Evolutionary conservation across 169 alveolate genomes (phyloP).

Genomic region (Eimeria brunetti): DNA sequence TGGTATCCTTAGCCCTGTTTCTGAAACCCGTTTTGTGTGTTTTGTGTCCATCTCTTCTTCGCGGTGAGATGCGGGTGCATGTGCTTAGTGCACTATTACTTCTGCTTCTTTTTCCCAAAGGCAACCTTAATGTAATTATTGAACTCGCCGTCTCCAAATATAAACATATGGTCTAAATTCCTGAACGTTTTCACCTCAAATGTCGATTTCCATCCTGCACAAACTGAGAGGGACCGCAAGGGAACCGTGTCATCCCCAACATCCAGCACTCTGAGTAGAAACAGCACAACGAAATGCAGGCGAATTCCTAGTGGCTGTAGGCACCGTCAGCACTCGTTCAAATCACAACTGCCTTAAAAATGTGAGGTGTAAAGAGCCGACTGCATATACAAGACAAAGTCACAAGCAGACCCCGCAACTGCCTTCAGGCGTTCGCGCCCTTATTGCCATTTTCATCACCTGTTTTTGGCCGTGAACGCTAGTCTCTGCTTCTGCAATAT

Average conservation of each 20-base stretch:
- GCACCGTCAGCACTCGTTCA: neutral
- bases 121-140: constrained; percentile 16
- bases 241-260: constrained; percentile 81
- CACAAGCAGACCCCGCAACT: neutral
- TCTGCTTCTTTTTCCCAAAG: constrained; percentile 16
- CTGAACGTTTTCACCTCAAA: constrained; percentile 22
- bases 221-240: constrained; percentile 59
- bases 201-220: constrained; percentile 78
- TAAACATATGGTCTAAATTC: constrained; percentile 77
- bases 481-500: neutral
- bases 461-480: neutral
- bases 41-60: neutral
- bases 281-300: neutral
- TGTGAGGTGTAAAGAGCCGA: neutral
- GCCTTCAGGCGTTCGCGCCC: neutral
- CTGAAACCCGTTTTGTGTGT: neutral
- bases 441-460: too few species aligned
- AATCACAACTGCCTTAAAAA: neutral
- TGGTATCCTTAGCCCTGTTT: neutral
- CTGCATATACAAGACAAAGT: neutral
- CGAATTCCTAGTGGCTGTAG: neutral
- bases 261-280: constrained; percentile 41
- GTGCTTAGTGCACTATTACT: neutral
- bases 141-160: constrained; percentile 69
- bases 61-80: neutral